A percentile compares a stretch with the other conserved stretches of the same genome.
These are phyloP conservation scores for Daldinia sp. DNA, from an alignment of 2,329 filamentous ascomycete species.

Conservation along the genomic window DNA sequence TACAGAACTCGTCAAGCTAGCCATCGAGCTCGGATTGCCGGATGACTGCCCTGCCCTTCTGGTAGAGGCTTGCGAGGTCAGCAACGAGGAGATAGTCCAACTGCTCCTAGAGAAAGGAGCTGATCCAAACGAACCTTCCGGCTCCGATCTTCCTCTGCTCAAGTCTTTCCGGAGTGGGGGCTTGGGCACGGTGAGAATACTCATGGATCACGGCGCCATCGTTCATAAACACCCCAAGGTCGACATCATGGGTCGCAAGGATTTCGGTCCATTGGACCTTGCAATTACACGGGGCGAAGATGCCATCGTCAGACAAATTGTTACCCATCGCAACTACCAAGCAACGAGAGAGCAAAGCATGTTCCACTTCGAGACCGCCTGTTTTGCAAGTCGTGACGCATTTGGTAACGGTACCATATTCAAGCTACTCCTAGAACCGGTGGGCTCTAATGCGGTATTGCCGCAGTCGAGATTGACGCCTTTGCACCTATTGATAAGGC, in stretches of 20 bases:
- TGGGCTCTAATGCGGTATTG: slow-evolving; percentile 2
- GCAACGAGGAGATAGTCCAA: neutral
- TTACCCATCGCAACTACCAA: slow-evolving; percentile 14
- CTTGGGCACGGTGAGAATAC: slow-evolving; percentile 9
- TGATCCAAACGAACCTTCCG: slow-evolving; percentile 29
- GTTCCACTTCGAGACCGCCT: slow-evolving; percentile 15
- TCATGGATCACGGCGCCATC: slow-evolving; percentile 33
- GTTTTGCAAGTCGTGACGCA: neutral
- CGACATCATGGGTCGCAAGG: neutral
- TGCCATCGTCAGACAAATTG: slow-evolving; percentile 4
- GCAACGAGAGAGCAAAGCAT: slow-evolving; percentile 26
- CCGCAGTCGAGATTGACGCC: slow-evolving; percentile 1
- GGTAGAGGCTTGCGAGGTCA: slow-evolving; percentile 15
- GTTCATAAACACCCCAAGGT: slow-evolving; percentile 22
- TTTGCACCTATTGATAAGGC: neutral
- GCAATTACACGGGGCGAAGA: slow-evolving; percentile 14
- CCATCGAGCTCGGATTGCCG: slow-evolving; percentile 25
- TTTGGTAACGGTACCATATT: neutral
- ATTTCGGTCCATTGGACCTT: slow-evolving; percentile 24
- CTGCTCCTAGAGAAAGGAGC: slow-evolving; percentile 32
- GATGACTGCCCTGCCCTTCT: slow-evolving; percentile 14
- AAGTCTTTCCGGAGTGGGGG: slow-evolving; percentile 5
- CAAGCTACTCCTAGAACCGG: neutral
- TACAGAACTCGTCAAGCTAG: slow-evolving; percentile 6
- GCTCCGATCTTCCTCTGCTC: neutral